Conservation (phyloP, 2,329 filamentous ascomycete genomes). For the Fusarium dimerum region DNA sequence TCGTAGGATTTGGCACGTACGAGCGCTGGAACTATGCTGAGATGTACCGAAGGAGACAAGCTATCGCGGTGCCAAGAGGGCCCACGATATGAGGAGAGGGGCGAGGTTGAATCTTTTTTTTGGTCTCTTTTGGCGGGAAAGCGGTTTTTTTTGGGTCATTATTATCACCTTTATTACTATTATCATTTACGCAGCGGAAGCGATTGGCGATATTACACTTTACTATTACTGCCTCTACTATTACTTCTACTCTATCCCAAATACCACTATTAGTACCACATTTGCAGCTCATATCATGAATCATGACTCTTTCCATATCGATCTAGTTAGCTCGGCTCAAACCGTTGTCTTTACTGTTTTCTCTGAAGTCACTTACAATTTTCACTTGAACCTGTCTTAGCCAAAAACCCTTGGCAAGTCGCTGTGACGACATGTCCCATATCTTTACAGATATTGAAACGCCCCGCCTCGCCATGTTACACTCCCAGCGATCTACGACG, state of each 20-base stretch:
- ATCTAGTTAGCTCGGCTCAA: too few species aligned
- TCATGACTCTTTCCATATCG: too few species aligned
- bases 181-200: neutral
- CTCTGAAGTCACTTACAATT: too few species aligned
- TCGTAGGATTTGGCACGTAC: conserved; percentile 65
- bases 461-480: neutral
- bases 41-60: conserved; percentile 51
- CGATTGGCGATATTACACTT: neutral
- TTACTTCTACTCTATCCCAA: conserved; percentile 19
- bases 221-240: neutral
- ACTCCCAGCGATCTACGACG: neutral
- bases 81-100: conserved; percentile 12
- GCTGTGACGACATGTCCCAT: conserved; percentile 2
- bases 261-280: conserved; percentile 9
- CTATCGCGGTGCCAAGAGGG: conserved; percentile 11
- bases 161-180: conserved; percentile 3
- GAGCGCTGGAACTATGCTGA: conserved; percentile 68
- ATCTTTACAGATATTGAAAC: conserved; percentile 13
- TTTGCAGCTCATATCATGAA: too few species aligned
- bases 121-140: conserved; percentile 13
- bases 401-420: conserved; percentile 13
- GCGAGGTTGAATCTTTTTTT: conserved; percentile 13
- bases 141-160: conserved; percentile 9
- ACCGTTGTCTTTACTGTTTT: too few species aligned
- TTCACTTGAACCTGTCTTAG: conserved; percentile 12